Percentiles rank a stretch among this genome's conserved stretches.
Evolutionary conservation across 768 basidiomycete species (phyloP).

Genomic region (Rhizopogon vinicolor): DNA sequence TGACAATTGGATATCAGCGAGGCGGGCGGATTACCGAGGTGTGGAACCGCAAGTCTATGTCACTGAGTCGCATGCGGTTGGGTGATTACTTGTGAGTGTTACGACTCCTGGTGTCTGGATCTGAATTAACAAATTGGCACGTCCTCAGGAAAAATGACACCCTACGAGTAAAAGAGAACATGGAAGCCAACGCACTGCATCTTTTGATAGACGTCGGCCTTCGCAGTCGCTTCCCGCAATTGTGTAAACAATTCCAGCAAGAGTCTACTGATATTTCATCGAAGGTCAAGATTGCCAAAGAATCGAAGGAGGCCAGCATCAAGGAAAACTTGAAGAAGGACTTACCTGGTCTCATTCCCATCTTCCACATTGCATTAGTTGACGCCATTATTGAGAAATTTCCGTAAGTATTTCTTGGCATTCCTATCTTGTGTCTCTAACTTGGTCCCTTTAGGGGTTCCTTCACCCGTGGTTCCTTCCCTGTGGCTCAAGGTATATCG

Average conservation of each 20-base stretch:
- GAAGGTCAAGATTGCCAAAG: background rate
- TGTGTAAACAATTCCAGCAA: conserved; percentile 20
- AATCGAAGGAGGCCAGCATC: background rate
- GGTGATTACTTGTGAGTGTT: conserved; percentile 14
- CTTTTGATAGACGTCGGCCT: conserved; percentile 27
- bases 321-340: conserved; percentile 3
- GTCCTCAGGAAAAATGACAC: conserved; percentile 15
- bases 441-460: background rate
- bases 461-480: conserved; percentile 12
- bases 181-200: conserved; percentile 20
- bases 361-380: conserved; percentile 12
- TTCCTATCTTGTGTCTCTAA: background rate
- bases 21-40: background rate
- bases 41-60: background rate
- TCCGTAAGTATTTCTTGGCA: conserved; percentile 7
- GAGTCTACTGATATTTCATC: conserved; percentile 1
- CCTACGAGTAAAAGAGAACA: conserved; percentile 16
- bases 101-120: background rate
- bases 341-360: background rate
- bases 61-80: conserved; percentile 7
- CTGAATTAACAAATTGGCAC: background rate
- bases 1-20: conserved; percentile 26
- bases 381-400: conserved; percentile 21
- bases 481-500: conserved; percentile 4
- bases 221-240: conserved; percentile 16